phyloP scores from a whole-genome alignment of 2,329 filamentous ascomycete species.

The Chrysoporthe deuterocubensis region DNA sequence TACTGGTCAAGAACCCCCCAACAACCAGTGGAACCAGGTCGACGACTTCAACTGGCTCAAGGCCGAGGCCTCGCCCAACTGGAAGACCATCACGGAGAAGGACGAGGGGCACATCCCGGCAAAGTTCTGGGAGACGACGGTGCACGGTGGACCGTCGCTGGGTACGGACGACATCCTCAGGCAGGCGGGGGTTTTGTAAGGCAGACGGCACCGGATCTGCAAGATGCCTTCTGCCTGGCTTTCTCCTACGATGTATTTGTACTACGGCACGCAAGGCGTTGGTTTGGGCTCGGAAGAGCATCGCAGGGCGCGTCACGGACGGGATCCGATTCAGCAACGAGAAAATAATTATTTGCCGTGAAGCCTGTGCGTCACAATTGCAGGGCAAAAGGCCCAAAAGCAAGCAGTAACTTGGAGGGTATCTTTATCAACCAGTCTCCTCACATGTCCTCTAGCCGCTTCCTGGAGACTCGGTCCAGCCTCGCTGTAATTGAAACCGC shows the following conservation, averaged over 20 bases:
- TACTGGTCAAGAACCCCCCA: conserved; percentile 35
- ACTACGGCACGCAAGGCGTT: conserved; percentile 3
- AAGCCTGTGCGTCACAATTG: neutral
- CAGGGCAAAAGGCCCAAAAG: neutral
- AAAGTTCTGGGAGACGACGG: conserved; percentile 69
- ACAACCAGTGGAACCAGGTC: conserved; percentile 85
- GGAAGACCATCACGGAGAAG: conserved; percentile 68
- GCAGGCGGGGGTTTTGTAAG: conserved; percentile 46
- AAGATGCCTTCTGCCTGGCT: too few relatives aligned
- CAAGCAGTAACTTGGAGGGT: neutral
- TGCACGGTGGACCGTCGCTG: conserved; percentile 65
- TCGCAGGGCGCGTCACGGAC: neutral
- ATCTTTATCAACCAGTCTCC: neutral
- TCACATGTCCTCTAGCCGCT: neutral
- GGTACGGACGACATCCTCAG: conserved; percentile 69
- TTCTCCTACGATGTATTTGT: neutral
- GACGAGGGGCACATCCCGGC: conserved; percentile 57
- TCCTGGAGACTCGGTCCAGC: neutral
- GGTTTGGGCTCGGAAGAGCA: neutral
- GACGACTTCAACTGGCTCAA: conserved; percentile 99
- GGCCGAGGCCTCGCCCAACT: conserved; percentile 84
- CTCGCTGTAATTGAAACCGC: too few relatives aligned
- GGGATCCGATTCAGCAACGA: neutral
- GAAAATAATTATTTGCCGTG: neutral
- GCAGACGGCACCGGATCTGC: neutral